These are phyloP conservation scores for Symbiodinium natans DNA, from an alignment of 73 alveolate species.

Conservation along the genomic window DNA sequence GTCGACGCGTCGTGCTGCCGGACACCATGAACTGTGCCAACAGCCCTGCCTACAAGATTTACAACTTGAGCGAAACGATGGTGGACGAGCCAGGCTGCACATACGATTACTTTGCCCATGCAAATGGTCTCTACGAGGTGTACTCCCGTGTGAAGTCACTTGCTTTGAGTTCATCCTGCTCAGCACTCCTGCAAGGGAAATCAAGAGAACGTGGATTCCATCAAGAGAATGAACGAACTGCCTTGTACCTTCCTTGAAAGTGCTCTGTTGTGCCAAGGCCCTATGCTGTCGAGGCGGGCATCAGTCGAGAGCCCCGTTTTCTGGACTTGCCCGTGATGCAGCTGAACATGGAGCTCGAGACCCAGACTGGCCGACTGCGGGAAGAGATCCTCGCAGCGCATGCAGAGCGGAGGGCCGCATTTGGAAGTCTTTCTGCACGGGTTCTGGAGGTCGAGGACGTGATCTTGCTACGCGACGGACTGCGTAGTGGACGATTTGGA, in stretches of 20 bases:
- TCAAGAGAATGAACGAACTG: no score
- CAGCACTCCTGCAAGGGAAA: no score
- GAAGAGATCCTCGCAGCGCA: not conserved
- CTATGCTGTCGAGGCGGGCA: slow-evolving; percentile 49
- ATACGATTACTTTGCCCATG: slow-evolving; percentile 61
- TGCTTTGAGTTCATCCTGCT: not conserved
- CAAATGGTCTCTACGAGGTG: slow-evolving; percentile 53
- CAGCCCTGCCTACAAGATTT: slow-evolving; percentile 49
- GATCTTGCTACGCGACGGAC: slow-evolving; percentile 21
- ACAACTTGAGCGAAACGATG: slow-evolving; percentile 73
- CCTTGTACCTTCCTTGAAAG: no score
- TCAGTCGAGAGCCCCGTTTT: slow-evolving; percentile 35
- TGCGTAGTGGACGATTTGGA: slow-evolving; percentile 45
- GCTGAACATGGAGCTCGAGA: not conserved
- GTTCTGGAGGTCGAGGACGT: slow-evolving; percentile 6
- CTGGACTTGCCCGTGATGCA: not conserved
- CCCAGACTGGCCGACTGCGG: not conserved
- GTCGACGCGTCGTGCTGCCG: slow-evolving; percentile 60
- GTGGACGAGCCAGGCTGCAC: slow-evolving; percentile 70
- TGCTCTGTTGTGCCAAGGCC: no score
- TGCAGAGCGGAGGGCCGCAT: not conserved
- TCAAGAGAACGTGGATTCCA: no score
- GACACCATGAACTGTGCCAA: slow-evolving; percentile 79
- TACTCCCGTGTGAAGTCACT: slow-evolving; percentile 31
- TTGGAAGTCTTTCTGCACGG: not conserved